These are phyloP conservation scores for Alternaria metachromatica DNA, from an alignment of 2,329 filamentous ascomycete species.

Conservation along the genomic window DNA sequence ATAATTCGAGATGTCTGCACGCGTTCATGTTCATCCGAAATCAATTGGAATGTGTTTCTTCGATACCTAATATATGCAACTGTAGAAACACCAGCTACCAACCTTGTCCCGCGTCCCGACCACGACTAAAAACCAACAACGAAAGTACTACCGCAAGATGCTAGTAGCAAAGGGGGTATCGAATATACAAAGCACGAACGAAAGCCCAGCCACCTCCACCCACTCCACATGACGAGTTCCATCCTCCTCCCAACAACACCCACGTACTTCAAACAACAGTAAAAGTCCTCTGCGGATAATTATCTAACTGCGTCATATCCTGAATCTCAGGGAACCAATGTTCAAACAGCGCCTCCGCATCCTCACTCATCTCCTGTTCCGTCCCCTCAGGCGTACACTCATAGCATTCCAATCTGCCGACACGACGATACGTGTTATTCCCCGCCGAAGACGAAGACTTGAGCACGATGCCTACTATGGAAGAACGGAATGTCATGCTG, in stretches of 20 bases:
- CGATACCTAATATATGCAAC: background rate
- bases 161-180: background rate
- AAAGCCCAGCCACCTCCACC: background rate
- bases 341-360: conserved; percentile 44
- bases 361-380: conserved; percentile 41
- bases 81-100: background rate
- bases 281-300: conserved; percentile 37
- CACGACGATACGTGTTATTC: conserved; percentile 36
- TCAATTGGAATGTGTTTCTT: background rate
- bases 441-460: conserved; percentile 24
- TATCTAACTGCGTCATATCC: conserved; percentile 46
- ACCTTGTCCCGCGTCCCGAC: background rate
- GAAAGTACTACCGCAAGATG: background rate
- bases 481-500: conserved; percentile 47
- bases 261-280: conserved; percentile 32
- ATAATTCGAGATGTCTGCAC: background rate
- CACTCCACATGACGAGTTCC: background rate
- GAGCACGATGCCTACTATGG: conserved; percentile 43
- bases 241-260: background rate
- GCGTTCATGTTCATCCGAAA: background rate
- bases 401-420: conserved; percentile 47
- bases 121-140: background rate
- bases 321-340: conserved; percentile 47
- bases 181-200: background rate
- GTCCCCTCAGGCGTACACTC: conserved; percentile 38